Conservation (phyloP, 2,329 filamentous ascomycete genomes). For the Emericellopsis cladophorae region DNA sequence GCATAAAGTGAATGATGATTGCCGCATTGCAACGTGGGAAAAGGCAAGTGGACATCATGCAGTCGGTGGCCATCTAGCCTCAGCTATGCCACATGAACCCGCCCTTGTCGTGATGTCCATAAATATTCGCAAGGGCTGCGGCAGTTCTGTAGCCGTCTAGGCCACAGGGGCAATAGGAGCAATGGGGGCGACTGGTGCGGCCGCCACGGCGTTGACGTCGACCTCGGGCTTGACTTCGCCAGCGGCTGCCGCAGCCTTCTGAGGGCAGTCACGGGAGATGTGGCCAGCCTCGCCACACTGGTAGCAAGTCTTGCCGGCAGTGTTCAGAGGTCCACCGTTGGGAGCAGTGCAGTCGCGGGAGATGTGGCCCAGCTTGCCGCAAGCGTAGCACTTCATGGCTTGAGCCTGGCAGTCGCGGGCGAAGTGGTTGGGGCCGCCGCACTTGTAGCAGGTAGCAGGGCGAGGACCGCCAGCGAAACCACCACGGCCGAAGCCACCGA, state of each 20-base stretch:
- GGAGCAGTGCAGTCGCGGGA: slow-evolving; percentile 90
- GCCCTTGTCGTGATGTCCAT: no score
- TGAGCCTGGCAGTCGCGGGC: slow-evolving; percentile 97
- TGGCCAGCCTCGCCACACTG: slow-evolving; percentile 91
- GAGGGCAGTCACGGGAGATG: slow-evolving; percentile 87
- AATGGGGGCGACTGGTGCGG: slow-evolving; percentile 28
- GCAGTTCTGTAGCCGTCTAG: slow-evolving; percentile 10
- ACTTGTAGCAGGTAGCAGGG: slow-evolving; percentile 62
- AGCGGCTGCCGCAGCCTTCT: slow-evolving; percentile 41
- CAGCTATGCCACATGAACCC: no score
- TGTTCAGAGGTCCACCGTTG: slow-evolving; percentile 91
- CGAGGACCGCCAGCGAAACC: slow-evolving; percentile 56
- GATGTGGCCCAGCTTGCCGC: slow-evolving; percentile 90
- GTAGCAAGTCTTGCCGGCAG: slow-evolving; percentile 97
- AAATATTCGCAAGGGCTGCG: no score
- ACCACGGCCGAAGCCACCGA: slow-evolving; percentile 53
- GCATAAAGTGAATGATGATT: no score
- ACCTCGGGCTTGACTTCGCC: slow-evolving; percentile 34
- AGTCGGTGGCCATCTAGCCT: no score
- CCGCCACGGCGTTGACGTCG: slow-evolving; percentile 26
- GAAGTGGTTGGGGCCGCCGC: slow-evolving; percentile 88
- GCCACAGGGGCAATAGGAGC: slow-evolving; percentile 29
- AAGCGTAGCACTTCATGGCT: slow-evolving; percentile 97
- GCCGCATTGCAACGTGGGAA: no score
- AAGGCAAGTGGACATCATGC: no score